Base-by-base conservation (phyloP, 495 filamentous ascomycete species). In the Xylona heveae region DNA sequence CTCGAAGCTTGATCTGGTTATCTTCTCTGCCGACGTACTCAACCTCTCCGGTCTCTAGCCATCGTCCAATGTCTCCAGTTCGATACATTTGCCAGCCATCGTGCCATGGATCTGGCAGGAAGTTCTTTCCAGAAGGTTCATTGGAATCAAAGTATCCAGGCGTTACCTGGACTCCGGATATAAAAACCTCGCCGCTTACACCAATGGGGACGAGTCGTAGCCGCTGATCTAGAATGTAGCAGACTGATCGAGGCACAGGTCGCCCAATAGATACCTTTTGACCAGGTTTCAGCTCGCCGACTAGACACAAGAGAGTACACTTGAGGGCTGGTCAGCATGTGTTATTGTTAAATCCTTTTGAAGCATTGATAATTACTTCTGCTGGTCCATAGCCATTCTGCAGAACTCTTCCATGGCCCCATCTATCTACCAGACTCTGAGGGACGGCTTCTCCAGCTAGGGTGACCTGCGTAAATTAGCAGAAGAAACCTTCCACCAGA, bases 311-410 rank as follows among this genome's bases (percentile, higher is more conserved):
- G n/a, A n/a, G n/a, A n/a, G n/a, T n/a, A n/a, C n/a, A n/a, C n/a
- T n/a, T n/a, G n/a, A n/a, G n/a, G n/a, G n/a, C n/a, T 55, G 1
- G 33, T 43, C 34, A 55, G 50, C 6, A 48, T 51, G 5, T n/a
- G n/a, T n/a, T n/a, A n/a, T n/a, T n/a, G n/a, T n/a, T n/a, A n/a
- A n/a, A n/a, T n/a, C n/a, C n/a, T n/a, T n/a, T n/a, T n/a, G n/a
- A n/a, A n/a, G n/a, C n/a, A n/a, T n/a, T n/a, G n/a, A n/a, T n/a
- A n/a, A n/a, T n/a, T n/a, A n/a, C n/a, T n/a, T n/a, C n/a, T n/a
- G n/a, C n/a, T n/a, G 54, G 54, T 1, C 54, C 52, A 36, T 57
- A 57, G 41, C 45, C 46, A 34, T 55, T 55, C 35, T 48, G 54
- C 4, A 46, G 31, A 6, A 16, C 16, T 34, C 37, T 47, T 30